Evolutionary conservation across 345 rosid genomes (phyloP).

Genomic region (Raphanus sativus): DNA sequence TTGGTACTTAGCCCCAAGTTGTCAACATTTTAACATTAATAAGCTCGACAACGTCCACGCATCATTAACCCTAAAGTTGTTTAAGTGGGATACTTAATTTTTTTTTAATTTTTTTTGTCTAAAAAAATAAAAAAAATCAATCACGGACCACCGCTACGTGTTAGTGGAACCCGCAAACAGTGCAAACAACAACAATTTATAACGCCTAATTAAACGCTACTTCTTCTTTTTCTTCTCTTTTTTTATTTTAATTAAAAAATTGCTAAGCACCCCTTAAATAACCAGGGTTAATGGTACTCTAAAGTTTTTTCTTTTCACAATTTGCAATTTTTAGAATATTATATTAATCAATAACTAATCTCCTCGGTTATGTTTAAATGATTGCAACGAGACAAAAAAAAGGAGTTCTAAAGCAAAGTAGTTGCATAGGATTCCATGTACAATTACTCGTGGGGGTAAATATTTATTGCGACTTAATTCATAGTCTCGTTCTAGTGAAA

Average conservation of each 20-base stretch:
- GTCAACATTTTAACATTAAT: conserved; percentile 19
- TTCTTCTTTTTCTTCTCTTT: too few relatives aligned
- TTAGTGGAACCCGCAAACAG: too few relatives aligned
- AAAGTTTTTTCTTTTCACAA: conserved; percentile 10
- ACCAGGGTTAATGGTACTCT: background rate
- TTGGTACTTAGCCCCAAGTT: conserved; percentile 26
- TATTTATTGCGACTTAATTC: conserved; percentile 1
- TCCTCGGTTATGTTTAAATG: conserved; percentile 29
- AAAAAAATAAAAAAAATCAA: too few relatives aligned
- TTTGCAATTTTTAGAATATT: conserved; percentile 13
- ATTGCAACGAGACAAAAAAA: conserved; percentile 22
- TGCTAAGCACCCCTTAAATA: too few relatives aligned
- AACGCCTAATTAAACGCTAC: too few relatives aligned
- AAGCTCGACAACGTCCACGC: background rate
- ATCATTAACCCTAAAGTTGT: too few relatives aligned
- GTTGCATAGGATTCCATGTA: conserved; percentile 36
- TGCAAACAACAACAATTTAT: too few relatives aligned
- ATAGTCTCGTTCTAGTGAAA: conserved; percentile 9
- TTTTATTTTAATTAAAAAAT: too few relatives aligned
- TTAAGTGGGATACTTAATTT: too few relatives aligned
- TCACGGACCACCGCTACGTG: too few relatives aligned
- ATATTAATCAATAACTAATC: conserved; percentile 29
- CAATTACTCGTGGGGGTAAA: conserved; percentile 11
- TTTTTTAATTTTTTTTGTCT: too few relatives aligned
- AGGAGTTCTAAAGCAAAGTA: conserved; percentile 3